phyloP scores from a whole-genome alignment of 306 rosid species.

The Dicorynia guianensis region DNA sequence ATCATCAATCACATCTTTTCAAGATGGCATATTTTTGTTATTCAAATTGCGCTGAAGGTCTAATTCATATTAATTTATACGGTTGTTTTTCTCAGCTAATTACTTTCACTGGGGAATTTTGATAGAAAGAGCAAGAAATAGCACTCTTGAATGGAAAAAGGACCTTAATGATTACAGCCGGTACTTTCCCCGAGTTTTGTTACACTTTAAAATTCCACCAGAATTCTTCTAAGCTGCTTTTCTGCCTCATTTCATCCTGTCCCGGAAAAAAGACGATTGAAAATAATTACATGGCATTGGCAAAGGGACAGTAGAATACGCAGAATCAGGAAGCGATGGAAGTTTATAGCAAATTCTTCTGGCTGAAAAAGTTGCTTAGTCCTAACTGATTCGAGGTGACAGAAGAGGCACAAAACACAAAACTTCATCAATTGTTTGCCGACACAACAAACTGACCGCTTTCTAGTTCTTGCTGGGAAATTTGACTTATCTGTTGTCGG shows the following conservation, averaged over 20 bases:
- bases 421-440: slow-evolving; percentile 16
- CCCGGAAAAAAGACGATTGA: slow-evolving; percentile 21
- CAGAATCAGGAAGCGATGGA: slow-evolving; percentile 10
- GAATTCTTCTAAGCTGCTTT: slow-evolving; percentile 34
- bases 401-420: slow-evolving; percentile 35
- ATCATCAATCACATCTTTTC: slow-evolving; percentile 30
- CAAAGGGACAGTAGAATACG: not conserved
- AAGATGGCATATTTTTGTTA: not conserved
- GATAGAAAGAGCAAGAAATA: not conserved
- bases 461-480: slow-evolving; percentile 18
- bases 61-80: not conserved
- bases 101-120: not conserved
- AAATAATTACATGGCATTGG: not conserved
- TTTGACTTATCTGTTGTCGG: slow-evolving; percentile 32
- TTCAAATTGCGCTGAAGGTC: no score
- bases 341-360: slow-evolving; percentile 6
- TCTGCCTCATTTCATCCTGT: slow-evolving; percentile 27
- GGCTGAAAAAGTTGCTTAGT: not conserved
- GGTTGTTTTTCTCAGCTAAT: slow-evolving; percentile 5
- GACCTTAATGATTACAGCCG: slow-evolving; percentile 19
- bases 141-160: not conserved
- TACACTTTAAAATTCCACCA: not conserved
- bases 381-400: slow-evolving; percentile 31
- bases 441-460: slow-evolving; percentile 26
- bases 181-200: slow-evolving; percentile 30